Conservation (phyloP, 495 filamentous ascomycete species). For the Penicillium samsonianum region DNA sequence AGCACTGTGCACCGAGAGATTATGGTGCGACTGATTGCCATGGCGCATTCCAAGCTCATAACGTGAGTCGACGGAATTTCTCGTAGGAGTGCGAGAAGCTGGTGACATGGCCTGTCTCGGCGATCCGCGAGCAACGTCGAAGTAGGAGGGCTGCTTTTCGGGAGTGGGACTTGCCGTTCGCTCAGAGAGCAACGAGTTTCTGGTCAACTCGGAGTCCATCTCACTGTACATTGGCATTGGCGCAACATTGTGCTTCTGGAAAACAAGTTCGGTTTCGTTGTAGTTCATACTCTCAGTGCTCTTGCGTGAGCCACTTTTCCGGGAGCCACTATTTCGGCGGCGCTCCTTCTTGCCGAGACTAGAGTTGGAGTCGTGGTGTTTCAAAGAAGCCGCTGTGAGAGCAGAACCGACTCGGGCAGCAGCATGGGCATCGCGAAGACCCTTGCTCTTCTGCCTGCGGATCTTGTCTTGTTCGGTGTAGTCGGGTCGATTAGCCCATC, state of each 20-base stretch:
- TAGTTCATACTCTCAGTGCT: slow-evolving; percentile 56
- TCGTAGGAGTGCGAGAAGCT: slow-evolving; percentile 53
- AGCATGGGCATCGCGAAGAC: slow-evolving; percentile 57
- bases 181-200: slow-evolving; percentile 84
- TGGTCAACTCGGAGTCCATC: slow-evolving; percentile 80
- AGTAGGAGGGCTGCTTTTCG: slow-evolving; percentile 37
- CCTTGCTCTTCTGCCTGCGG: slow-evolving; percentile 60
- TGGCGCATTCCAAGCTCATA: slow-evolving; percentile 56
- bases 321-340: slow-evolving; percentile 27
- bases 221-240: slow-evolving; percentile 87
- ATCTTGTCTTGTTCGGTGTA: slow-evolving; percentile 54
- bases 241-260: slow-evolving; percentile 62
- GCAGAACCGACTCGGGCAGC: slow-evolving; percentile 55
- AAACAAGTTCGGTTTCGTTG: slow-evolving; percentile 62
- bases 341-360: slow-evolving; percentile 56
- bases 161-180: slow-evolving; percentile 62
- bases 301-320: slow-evolving; percentile 48
- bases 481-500: slow-evolving; percentile 50
- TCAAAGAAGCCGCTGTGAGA: slow-evolving; percentile 64
- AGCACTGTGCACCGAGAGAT: slow-evolving; percentile 52
- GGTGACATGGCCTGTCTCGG: slow-evolving; percentile 54
- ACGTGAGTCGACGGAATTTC: slow-evolving; percentile 51
- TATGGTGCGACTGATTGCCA: slow-evolving; percentile 58
- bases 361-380: slow-evolving; percentile 64
- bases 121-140: slow-evolving; percentile 58